Evolutionary conservation across 495 filamentous ascomycete species (phyloP).

Genomic region (Parachaetomium inaequale): DNA sequence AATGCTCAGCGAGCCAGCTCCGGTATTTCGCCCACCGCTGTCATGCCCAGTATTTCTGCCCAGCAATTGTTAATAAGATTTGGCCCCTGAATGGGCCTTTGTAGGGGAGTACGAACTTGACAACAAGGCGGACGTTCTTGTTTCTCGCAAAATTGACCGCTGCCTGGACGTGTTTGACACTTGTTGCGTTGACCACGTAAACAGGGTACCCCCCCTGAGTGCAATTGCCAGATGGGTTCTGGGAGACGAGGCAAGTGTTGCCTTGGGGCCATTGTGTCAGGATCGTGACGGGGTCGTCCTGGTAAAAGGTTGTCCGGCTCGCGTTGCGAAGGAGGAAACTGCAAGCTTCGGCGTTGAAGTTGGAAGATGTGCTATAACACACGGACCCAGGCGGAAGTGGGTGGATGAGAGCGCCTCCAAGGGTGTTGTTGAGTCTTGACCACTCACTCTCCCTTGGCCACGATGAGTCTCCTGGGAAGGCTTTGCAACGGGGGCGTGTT

Average conservation of each 20-base stretch:
- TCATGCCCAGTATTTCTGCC: not conserved
- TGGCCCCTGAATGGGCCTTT: no score
- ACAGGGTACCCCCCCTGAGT: slow-evolving; percentile 53
- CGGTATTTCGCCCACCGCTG: slow-evolving; percentile 9
- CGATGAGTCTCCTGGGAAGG: slow-evolving; percentile 47
- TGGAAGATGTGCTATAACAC: slow-evolving; percentile 47
- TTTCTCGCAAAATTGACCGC: slow-evolving; percentile 61
- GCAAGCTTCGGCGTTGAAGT: slow-evolving; percentile 44
- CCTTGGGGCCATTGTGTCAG: slow-evolving; percentile 40
- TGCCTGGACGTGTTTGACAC: slow-evolving; percentile 51
- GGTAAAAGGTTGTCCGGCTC: slow-evolving; percentile 31
- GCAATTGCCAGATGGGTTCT: slow-evolving; percentile 37
- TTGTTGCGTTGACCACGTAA: slow-evolving; percentile 58
- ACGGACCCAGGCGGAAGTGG: slow-evolving; percentile 50
- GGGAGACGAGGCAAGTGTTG: slow-evolving; percentile 32
- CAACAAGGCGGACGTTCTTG: slow-evolving; percentile 52
- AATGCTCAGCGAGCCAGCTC: slow-evolving; percentile 53
- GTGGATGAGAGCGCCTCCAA: slow-evolving; percentile 48
- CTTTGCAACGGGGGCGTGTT: slow-evolving; percentile 39
- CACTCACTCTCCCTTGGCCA: slow-evolving; percentile 49
- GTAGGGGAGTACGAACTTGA: slow-evolving; percentile 46
- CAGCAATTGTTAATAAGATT: not conserved
- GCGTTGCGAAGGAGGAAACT: slow-evolving; percentile 30
- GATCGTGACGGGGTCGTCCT: slow-evolving; percentile 37
- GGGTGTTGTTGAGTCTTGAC: slow-evolving; percentile 42